These are phyloP conservation scores for Wallacemonas sp. DNA, from an alignment of 208 protist species.

Conservation along the genomic window DNA sequence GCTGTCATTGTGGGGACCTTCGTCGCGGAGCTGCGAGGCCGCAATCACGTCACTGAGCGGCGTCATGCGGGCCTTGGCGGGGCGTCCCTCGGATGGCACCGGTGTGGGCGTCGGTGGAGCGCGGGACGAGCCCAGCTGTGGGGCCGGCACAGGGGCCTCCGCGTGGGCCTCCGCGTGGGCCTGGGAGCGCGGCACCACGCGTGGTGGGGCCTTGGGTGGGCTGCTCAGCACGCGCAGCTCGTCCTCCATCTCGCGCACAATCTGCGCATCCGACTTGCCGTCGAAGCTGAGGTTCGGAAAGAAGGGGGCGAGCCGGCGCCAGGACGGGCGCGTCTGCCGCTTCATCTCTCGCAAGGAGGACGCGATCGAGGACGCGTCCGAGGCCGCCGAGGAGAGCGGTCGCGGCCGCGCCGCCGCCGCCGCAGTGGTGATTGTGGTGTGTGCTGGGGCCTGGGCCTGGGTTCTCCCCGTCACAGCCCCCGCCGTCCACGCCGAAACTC, in stretches of 20 bases:
- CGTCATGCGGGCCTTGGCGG: neutral
- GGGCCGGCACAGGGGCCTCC: no score
- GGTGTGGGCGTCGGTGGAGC: neutral
- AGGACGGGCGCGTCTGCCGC: conserved; percentile 17
- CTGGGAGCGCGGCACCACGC: neutral
- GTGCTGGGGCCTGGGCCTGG: no score
- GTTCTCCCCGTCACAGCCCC: no score
- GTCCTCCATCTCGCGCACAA: conserved; percentile 20
- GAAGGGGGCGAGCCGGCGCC: conserved; percentile 13
- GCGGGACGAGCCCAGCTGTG: no score
- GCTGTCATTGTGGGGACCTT: neutral
- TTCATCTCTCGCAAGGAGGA: conserved; percentile 5
- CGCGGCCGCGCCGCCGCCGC: neutral
- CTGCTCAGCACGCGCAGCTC: conserved; percentile 12
- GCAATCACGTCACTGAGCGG: neutral
- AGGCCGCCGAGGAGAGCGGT: neutral
- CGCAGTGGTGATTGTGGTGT: no score
- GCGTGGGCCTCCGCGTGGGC: neutral
- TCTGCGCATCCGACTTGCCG: conserved; percentile 15
- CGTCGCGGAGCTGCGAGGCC: neutral
- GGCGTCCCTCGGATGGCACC: neutral
- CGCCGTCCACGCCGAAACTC: neutral
- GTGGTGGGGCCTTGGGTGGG: conserved; percentile 1
- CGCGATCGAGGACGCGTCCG: conserved; percentile 4
- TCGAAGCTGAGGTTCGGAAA: conserved; percentile 13